phyloP scores from a whole-genome alignment of 345 rosid species.

The Rhizophora mangle region DNA sequence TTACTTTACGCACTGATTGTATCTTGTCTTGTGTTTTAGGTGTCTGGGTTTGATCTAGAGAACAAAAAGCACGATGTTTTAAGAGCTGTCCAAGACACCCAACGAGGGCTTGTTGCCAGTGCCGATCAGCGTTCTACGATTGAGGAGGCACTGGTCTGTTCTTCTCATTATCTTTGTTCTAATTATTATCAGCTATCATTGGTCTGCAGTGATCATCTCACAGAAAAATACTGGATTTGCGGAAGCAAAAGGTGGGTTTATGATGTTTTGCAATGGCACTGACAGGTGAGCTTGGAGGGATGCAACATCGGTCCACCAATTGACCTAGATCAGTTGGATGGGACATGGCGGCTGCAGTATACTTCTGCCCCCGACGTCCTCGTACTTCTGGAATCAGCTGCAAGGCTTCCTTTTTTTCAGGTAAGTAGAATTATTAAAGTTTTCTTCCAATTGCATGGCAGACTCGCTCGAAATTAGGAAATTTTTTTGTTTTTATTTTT shows the following conservation, averaged over 20 bases:
- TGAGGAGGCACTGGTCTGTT: slow-evolving; percentile 77
- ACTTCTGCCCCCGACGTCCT: slow-evolving; percentile 92
- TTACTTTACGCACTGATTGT: not conserved
- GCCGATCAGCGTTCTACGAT: slow-evolving; percentile 72
- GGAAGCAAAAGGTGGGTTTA: slow-evolving; percentile 7
- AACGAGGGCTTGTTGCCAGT: slow-evolving; percentile 1
- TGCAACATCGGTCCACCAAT: slow-evolving; percentile 60
- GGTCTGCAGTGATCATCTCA: not conserved
- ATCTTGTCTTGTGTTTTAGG: not conserved
- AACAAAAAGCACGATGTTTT: not conserved
- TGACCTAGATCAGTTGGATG: slow-evolving; percentile 68
- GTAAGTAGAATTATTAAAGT: slow-evolving; percentile 25
- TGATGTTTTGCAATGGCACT: slow-evolving; percentile 7
- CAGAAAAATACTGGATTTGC: not conserved
- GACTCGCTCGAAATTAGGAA: not conserved
- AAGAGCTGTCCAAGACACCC: not conserved
- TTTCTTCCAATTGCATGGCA: not conserved
- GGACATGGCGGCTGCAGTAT: slow-evolving; percentile 93
- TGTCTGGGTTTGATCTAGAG: not conserved
- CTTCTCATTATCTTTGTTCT: not conserved
- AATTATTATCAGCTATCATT: not conserved
- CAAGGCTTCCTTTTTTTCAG: slow-evolving; percentile 80
- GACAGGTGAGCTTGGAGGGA: slow-evolving; percentile 73
- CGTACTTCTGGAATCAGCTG: slow-evolving; percentile 77
- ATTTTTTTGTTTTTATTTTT: too few species aligned